phyloP scores from a whole-genome alignment of 495 filamentous ascomycete genomes.

The Podospora australis region DNA sequence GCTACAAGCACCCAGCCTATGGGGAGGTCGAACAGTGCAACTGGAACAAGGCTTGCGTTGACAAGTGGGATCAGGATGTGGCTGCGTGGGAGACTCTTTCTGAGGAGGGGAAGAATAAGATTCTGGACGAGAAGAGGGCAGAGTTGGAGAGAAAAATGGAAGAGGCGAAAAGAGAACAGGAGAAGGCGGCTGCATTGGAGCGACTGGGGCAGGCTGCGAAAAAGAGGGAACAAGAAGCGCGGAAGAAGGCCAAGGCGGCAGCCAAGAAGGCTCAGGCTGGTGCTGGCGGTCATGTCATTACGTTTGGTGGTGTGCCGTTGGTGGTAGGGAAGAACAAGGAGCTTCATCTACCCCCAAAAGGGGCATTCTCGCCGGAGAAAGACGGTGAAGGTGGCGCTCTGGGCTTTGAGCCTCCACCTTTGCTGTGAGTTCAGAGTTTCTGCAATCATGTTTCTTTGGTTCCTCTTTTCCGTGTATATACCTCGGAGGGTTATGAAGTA shows the following conservation, averaged over 20 bases:
- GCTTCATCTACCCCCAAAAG: too few relatives aligned
- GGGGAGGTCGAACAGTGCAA: conserved; percentile 57
- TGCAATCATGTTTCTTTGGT: too few relatives aligned
- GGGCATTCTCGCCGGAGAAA: too few relatives aligned
- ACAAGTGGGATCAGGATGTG: conserved; percentile 47
- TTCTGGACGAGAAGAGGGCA: conserved; percentile 30
- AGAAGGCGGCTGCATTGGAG: conserved; percentile 10
- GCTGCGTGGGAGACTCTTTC: conserved; percentile 38
- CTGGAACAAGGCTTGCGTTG: conserved; percentile 51
- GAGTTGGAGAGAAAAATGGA: neutral
- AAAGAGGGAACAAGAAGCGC: conserved; percentile 14
- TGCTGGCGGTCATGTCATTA: too few relatives aligned
- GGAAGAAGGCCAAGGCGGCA: conserved; percentile 6
- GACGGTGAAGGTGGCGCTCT: too few relatives aligned
- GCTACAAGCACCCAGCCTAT: conserved; percentile 52
- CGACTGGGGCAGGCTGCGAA: conserved; percentile 7
- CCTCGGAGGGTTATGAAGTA: too few relatives aligned
- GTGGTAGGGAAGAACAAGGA: neutral
- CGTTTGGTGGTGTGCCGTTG: neutral
- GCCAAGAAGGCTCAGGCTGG: neutral
- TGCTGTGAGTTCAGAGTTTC: too few relatives aligned
- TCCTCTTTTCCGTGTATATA: too few relatives aligned
- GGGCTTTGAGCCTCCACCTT: too few relatives aligned
- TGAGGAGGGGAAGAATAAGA: conserved; percentile 37
- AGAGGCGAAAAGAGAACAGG: conserved; percentile 4